Evolutionary conservation across 345 rosid species (phyloP).

Genomic region (Fremontodendron californicum): DNA sequence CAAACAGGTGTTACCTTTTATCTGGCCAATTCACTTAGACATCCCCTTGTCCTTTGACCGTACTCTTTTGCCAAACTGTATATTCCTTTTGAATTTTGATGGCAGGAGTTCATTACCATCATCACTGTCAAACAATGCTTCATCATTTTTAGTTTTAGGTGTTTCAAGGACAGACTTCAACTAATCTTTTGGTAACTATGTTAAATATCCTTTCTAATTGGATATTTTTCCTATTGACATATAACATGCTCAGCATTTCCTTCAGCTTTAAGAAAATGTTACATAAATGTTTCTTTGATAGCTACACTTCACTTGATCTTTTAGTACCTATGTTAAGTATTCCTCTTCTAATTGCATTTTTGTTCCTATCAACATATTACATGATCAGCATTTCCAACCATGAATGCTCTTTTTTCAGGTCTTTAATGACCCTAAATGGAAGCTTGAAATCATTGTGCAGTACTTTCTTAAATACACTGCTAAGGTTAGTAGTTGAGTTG

Average conservation of each 20-base stretch:
- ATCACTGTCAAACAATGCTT: neutral
- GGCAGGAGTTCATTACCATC: neutral
- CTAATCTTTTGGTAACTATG: neutral
- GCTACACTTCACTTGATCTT: neutral
- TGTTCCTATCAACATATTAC: neutral
- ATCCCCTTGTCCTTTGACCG: neutral
- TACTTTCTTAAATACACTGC: conserved; percentile 59
- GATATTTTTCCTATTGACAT: neutral
- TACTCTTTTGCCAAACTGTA: neutral
- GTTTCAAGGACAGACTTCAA: neutral
- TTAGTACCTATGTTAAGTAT: neutral
- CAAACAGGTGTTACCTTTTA: neutral
- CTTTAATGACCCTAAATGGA: conserved; percentile 74
- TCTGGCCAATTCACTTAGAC: neutral
- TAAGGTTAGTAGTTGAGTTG: conserved; percentile 38
- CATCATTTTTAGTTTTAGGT: neutral
- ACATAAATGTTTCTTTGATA: neutral
- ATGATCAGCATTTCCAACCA: neutral
- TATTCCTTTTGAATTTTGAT: neutral
- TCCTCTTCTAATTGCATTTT: neutral
- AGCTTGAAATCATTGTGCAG: conserved; percentile 65
- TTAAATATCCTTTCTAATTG: neutral
- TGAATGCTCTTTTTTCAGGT: conserved; percentile 38
- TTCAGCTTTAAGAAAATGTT: neutral
- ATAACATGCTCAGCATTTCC: neutral